Base-by-base conservation (phyloP, 208 protist species). In the Strigomonas culicis region DNA sequence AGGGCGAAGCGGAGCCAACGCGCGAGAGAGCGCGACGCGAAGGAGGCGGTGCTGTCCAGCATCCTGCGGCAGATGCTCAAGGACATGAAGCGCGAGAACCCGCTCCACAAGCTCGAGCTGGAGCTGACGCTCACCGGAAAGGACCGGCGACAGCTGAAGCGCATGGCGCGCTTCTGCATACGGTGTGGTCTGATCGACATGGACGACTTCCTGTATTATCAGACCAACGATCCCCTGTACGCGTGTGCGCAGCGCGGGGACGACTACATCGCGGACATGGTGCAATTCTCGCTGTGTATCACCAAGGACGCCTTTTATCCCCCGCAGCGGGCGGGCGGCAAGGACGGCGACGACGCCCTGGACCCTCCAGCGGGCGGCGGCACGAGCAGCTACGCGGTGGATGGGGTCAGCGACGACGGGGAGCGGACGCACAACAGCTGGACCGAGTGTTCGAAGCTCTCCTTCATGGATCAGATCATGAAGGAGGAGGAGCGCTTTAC, bases 81-180 rank as follows among this genome's bases (percentile, higher is more conserved):
- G 28, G 68, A 68, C n/a, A 46, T 79, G 22, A 30, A 78, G 25
- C 27, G 32, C 17, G 2, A 59, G 39, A 72, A 44, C 27, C 27
- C 30, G 36, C 60, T 70, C 8, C 62, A 88, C 47, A 57, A 74
- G 1, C 53, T 94, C 22, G 79, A 94, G 72, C 44, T 91, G 28
- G 84, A 94, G 63, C 74, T 94, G 44, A 91, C 84, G 11, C 59
- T 90, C 30, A 82, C 72, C 31, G 88, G 88, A 11, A 52, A 64
- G 7, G 51, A 78, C 11, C 3, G 46, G 21, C 63, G 58, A n/a
- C 84, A 94, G 63, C 51, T 94, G 30, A 47, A 63, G 55, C 62
- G 79, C 47, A 73, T 94, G 44, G 88, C 84, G 13, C 58, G 59
- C 53, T 94, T 84, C 79, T 94, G 88, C 70, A 72, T 50, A 31